Percentiles rank a stretch among this genome's conserved stretches.
These are phyloP conservation scores for Laguncularia racemosa DNA, from an alignment of 345 rosid species.

Conservation along the genomic window DNA sequence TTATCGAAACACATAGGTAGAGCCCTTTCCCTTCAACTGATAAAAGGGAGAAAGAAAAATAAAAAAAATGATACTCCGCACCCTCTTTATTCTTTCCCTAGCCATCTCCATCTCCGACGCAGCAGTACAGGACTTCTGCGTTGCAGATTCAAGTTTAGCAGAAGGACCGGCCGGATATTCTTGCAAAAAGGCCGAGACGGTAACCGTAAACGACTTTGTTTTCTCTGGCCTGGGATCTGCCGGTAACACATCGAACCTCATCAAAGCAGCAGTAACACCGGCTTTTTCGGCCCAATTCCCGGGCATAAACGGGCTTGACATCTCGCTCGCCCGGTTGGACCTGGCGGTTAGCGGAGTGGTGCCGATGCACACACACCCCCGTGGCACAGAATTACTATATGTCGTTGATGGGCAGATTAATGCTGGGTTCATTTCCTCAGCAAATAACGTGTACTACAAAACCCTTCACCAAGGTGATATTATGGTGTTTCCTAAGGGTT, in stretches of 20 bases:
- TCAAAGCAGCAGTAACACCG: constrained; percentile 80
- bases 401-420: constrained; percentile 53
- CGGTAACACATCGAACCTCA: constrained; percentile 60
- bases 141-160: constrained; percentile 42
- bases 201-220: constrained; percentile 52
- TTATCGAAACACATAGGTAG: background rate
- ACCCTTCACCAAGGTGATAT: constrained; percentile 45
- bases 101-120: constrained; percentile 44
- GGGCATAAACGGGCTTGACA: constrained; percentile 65
- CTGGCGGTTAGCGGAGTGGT: constrained; percentile 60
- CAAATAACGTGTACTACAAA: constrained; percentile 50
- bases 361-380: constrained; percentile 89
- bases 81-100: constrained; percentile 31
- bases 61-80: constrained; percentile 29
- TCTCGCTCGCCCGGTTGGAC: constrained; percentile 73
- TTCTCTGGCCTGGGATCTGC: constrained; percentile 46
- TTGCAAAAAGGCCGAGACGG: constrained; percentile 46
- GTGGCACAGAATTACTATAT: constrained; percentile 46
- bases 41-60: background rate
- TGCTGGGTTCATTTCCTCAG: constrained; percentile 73
- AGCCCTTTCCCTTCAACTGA: too few species aligned
- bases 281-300: constrained; percentile 53
- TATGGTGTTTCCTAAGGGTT: constrained; percentile 75
- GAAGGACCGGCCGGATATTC: constrained; percentile 63
- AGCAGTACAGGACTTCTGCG: constrained; percentile 66